These are phyloP conservation scores for Allomyces macrogynus DNA, from an alignment of 192 early-diverging fungal species.

Conservation along the genomic window DNA sequence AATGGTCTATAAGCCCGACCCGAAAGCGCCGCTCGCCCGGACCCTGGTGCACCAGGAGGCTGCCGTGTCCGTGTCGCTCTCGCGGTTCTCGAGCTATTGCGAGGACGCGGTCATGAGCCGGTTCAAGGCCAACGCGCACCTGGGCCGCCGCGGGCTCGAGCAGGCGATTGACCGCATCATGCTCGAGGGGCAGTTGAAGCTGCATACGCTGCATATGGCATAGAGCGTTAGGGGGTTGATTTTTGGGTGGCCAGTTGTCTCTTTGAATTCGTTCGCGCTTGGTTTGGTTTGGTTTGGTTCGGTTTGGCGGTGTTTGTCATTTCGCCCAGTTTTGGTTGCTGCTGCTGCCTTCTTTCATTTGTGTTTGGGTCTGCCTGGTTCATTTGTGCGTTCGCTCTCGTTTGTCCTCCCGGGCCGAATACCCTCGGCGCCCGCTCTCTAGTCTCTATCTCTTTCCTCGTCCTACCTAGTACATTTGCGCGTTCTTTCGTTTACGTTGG, in stretches of 20 bases:
- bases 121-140: slow-evolving; percentile 73
- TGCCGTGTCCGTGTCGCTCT: slow-evolving; percentile 49
- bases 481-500: no score
- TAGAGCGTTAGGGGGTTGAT: neutral
- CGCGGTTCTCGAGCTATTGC: slow-evolving; percentile 41
- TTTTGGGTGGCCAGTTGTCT: neutral
- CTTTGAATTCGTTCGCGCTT: no score
- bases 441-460: no score
- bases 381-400: no score
- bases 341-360: no score
- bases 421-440: no score
- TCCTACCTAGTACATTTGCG: no score
- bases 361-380: no score
- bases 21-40: slow-evolving; percentile 17
- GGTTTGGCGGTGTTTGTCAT: no score
- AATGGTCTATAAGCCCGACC: slow-evolving; percentile 49
- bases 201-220: neutral
- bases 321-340: no score
- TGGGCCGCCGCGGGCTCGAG: slow-evolving; percentile 67
- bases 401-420: no score
- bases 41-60: slow-evolving; percentile 18
- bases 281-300: no score
- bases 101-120: slow-evolving; percentile 67
- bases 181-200: slow-evolving; percentile 1
- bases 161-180: slow-evolving; percentile 51